Base-by-base conservation (phyloP, 2,329 filamentous ascomycete genomes). In the Colletotrichum sojae region DNA sequence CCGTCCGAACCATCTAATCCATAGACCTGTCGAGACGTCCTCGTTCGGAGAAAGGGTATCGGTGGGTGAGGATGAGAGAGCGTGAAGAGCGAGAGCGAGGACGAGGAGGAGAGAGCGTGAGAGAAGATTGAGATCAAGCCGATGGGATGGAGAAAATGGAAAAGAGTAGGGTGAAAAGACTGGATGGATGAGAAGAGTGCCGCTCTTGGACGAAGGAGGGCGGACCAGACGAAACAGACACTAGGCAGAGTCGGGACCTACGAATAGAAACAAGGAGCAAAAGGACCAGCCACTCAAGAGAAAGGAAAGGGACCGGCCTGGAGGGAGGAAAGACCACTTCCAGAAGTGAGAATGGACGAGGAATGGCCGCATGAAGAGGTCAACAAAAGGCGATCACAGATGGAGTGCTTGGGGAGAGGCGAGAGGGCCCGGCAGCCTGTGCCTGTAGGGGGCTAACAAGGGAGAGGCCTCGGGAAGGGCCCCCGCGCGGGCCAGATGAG, bases 191-290 rank as follows among this genome's bases (percentile, higher is more conserved):
- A 54, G 25, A 56, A 53, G 65, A 65, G 39, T 62, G 53, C 51
- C 53, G 61, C 60, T 61, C 63, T 57, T 68, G 71, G 67, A 68
- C 65, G 62, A 63, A 71, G 31, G 70, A 76, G 78, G 77, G 80
- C 75, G 78, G 79, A 79, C 78, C 74, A 78, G 80, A 81, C 81
- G 82, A 84, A 83, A 83, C 80, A 82, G 78, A 75, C 78, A 79
- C 78, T 77, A 76, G 73, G 73, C 72, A 70, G 72, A 73, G 67
- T 72, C 67, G 74, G 73, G 73, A 73, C 54, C 71, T 72, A 74
- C 75, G 76, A 77, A 78, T 72, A 76, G 76, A 78, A 78, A 79
- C 76, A 76, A 76, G 73, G 73, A 72, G 62, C 73, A 73, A 72
- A 75, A 72, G 71, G 73, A 75, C 75, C 63, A 69, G 74, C 76